Evolutionary conservation across 2,329 filamentous ascomycete species (phyloP), one percentile per base, ranked within the genome.

Genomic region (Botrytis porri): DNA sequence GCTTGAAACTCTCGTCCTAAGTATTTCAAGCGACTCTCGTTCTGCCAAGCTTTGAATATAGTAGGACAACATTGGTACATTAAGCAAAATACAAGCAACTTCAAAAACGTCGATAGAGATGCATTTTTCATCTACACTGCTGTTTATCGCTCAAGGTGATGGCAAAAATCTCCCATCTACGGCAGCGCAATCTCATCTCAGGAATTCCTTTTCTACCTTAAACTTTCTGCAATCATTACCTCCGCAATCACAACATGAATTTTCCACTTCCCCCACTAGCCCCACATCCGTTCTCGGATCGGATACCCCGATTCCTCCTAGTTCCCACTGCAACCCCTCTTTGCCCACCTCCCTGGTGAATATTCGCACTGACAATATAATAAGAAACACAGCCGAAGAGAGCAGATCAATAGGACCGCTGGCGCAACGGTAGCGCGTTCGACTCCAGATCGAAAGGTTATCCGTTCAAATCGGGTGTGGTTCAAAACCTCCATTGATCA

Each of bases 381-480:
- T 6, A 1, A 2, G 0, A 51, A 37, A n/a, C 0, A 8, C 20
- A 14, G 1, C 3, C 0, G 0, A 0, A 0, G 0, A 0, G 0
- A 0, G 0, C 5, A 67, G 35, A 43, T 69, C 37, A 69, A 57
- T 41, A 69, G 65, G 71, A 74, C 73, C 71, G 73, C 73, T 74
- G 73, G 73, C 73, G 75, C 75, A 76, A 76, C 75, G 75, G 75
- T 76, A 76, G 74, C 76, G 76, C 76, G 76, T 77, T 75, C 76
- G 78, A 77, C 75, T 79, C 78, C 78, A 79, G 78, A 79, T 75
- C 77, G 76, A 78, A 79, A 79, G 78, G 78, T 79, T 79, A 75
- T 78, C 78, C 75, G 78, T 79, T 79, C 78, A 79, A 79, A 79
- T 79, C 77, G 73, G 78, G 77, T 75, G 73, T 72, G 76, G 75